Conservation (phyloP, 139 green algal species). For the Closterium sp. region DNA sequence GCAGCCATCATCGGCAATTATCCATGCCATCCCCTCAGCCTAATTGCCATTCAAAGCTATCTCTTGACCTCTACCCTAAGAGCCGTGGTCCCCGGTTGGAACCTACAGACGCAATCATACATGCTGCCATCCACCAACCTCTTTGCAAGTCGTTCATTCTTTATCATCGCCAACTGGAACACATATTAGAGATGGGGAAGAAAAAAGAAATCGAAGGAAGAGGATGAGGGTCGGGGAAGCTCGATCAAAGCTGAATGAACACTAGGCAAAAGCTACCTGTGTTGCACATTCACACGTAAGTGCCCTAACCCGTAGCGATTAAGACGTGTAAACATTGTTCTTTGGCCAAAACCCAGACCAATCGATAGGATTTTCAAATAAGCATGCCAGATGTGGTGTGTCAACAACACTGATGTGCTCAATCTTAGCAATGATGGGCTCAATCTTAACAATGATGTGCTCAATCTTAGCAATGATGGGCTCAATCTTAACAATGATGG, state of each 20-base stretch:
- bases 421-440: neutral
- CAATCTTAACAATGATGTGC: neutral
- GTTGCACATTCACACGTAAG: neutral
- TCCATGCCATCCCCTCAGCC: no score
- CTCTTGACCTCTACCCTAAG: no score
- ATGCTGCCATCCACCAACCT: slow-evolving; percentile 78
- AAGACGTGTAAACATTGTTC: neutral
- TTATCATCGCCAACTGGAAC: slow-evolving; percentile 56
- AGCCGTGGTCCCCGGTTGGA: no score
- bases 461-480: neutral
- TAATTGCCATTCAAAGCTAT: no score
- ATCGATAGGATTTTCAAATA: no score
- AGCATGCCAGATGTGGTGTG: no score
- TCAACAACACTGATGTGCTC: neutral
- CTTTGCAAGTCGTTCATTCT: slow-evolving; percentile 79
- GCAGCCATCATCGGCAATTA: no score
- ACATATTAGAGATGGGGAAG: no score
- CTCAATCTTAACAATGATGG: neutral
- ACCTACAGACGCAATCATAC: slow-evolving; percentile 91
- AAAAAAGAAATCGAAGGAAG: neutral
- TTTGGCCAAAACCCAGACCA: no score
- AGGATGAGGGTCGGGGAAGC: no score
- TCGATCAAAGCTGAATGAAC: no score
- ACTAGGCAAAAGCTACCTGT: no score
- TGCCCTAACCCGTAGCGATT: neutral